Conservation (phyloP, 257 asterid species). For the Fraxinus quadrangulata region DNA sequence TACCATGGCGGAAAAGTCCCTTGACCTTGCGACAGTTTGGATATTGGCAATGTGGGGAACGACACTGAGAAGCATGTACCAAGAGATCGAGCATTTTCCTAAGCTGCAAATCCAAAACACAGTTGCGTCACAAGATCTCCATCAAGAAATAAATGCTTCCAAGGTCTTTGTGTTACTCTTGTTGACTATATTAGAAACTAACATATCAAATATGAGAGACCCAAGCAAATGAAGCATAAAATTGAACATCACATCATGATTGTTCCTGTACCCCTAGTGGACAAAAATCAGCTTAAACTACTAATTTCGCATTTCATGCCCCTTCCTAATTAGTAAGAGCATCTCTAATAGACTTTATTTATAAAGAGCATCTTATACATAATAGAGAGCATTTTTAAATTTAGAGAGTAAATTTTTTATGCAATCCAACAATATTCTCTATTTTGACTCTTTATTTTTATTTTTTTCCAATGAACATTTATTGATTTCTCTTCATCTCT, state of each 20-base stretch:
- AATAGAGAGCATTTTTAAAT: no score
- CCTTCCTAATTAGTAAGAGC: neutral
- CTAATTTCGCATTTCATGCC: neutral
- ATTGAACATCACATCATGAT: constrained; percentile 15
- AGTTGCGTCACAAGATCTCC: constrained; percentile 24
- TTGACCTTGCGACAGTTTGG: constrained; percentile 95
- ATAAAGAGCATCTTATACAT: no score
- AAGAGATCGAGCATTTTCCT: constrained; percentile 96
- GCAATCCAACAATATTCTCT: no score
- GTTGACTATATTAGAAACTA: neutral
- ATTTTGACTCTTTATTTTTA: no score
- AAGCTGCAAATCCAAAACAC: constrained; percentile 57
- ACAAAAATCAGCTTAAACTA: neutral
- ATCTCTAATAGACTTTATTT: no score
- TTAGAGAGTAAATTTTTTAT: no score
- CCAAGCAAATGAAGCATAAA: constrained; percentile 5
- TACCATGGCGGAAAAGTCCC: constrained; percentile 99
- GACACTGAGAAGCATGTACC: constrained; percentile 96
- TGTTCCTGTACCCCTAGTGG: constrained; percentile 5
- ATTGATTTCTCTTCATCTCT: no score
- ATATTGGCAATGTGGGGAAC: constrained; percentile 70
- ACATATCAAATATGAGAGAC: neutral
- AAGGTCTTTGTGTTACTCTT: neutral
- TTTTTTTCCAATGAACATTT: no score
- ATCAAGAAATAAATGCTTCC: constrained; percentile 5